phyloP scores from a whole-genome alignment of 805 yeast genomes.

The Yarrowia yakushimensis region DNA sequence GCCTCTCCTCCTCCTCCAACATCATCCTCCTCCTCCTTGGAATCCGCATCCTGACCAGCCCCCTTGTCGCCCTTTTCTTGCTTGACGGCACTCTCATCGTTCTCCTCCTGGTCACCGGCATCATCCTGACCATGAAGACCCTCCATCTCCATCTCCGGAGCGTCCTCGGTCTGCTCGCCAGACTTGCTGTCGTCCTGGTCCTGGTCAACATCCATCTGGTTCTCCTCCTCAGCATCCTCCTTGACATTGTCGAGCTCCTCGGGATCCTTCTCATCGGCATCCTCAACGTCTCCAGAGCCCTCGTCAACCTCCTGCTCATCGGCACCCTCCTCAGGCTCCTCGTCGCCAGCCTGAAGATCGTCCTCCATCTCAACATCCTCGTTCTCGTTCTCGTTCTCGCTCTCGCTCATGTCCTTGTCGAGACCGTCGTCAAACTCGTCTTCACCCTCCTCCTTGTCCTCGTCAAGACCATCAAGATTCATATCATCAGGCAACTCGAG shows the following conservation, averaged over 20 bases:
- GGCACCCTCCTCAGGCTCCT: slow-evolving; percentile 39
- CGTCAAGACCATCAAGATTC: slow-evolving; percentile 78
- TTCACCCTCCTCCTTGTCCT: slow-evolving; percentile 49
- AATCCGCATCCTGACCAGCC: slow-evolving; percentile 55
- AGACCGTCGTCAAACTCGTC: slow-evolving; percentile 34
- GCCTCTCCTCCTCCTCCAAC: slow-evolving; percentile 81
- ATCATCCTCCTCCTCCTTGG: slow-evolving; percentile 78
- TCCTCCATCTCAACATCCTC: slow-evolving; percentile 33
- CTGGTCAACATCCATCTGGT: slow-evolving; percentile 35
- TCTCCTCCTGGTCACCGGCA: slow-evolving; percentile 48
- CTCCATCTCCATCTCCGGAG: slow-evolving; percentile 47
- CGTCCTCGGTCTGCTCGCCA: slow-evolving; percentile 64
- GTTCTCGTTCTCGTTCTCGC: slow-evolving; percentile 31
- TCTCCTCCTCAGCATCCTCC: slow-evolving; percentile 26
- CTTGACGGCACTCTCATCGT: slow-evolving; percentile 47
- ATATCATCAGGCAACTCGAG: slow-evolving; percentile 90
- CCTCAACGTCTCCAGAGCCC: slow-evolving; percentile 36
- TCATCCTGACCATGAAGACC: slow-evolving; percentile 77
- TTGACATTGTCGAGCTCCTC: slow-evolving; percentile 34
- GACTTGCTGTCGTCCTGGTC: slow-evolving; percentile 64
- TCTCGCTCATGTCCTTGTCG: slow-evolving; percentile 35
- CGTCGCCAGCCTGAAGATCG: slow-evolving; percentile 29
- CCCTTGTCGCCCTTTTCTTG: slow-evolving; percentile 47
- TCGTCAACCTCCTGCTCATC: slow-evolving; percentile 35
- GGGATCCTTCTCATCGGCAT: slow-evolving; percentile 37